Evolutionary conservation across 2,329 filamentous ascomycete genomes (phyloP).

Genomic region (Aspergillus clavatus): DNA sequence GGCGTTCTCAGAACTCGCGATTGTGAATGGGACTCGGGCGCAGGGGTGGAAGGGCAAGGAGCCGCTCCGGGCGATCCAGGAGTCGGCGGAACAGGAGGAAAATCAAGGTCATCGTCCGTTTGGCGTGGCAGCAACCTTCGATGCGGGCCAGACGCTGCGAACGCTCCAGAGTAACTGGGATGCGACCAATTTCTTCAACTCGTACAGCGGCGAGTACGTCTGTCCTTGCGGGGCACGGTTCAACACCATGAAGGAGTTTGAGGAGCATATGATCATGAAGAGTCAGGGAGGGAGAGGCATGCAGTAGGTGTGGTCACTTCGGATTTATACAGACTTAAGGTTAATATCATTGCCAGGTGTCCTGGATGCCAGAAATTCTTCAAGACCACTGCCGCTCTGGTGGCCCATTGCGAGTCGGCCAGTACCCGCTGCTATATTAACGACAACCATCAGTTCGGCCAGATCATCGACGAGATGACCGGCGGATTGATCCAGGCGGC

Average conservation of each 20-base stretch:
- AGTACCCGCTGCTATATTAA: constrained; percentile 34
- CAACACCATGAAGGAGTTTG: constrained; percentile 21
- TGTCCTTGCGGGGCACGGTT: constrained; percentile 34
- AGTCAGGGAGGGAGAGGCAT: constrained; percentile 10
- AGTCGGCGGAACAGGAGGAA: not conserved
- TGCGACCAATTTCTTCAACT: constrained; percentile 28
- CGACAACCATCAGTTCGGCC: constrained; percentile 24
- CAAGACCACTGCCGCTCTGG: constrained; percentile 33
- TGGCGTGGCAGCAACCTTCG: constrained; percentile 1
- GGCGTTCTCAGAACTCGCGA: constrained; percentile 13
- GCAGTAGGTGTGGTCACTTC: constrained; percentile 12
- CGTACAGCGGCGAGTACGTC: constrained; percentile 24
- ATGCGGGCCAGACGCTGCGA: constrained; percentile 12
- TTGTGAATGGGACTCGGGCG: not conserved
- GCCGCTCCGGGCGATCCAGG: not conserved
- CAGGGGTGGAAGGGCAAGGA: constrained; percentile 7
- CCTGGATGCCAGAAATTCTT: constrained; percentile 38
- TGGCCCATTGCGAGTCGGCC: constrained; percentile 39
- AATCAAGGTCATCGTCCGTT: not conserved
- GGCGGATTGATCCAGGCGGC: constrained; percentile 34
- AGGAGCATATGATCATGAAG: constrained; percentile 29
- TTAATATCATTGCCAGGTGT: constrained; percentile 26
- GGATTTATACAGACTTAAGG: not conserved
- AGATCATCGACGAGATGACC: constrained; percentile 36
- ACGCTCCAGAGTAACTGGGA: constrained; percentile 22